Base-by-base conservation (phyloP, 2,329 filamentous ascomycete species). In the Alternaria brassicicola region DNA sequence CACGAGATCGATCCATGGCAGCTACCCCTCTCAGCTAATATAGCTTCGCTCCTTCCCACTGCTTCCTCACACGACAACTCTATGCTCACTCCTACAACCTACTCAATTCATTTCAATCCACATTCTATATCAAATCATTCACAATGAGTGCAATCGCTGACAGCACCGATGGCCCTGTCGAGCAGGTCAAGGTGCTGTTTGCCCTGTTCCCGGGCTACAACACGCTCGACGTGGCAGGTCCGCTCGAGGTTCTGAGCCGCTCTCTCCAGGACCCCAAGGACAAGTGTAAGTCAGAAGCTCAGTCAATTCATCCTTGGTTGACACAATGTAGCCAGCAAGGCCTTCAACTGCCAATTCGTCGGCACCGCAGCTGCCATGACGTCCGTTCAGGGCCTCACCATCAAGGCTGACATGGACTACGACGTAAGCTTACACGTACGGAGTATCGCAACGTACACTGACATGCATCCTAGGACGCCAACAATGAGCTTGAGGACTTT, bases 341-440 rank as follows among this genome's bases (percentile, higher is more conserved):
- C 82, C 56, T 84, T 85, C 75, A 81, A 85, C 68, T 77, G 81
- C 75, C 83, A 83, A 55, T 80, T 84, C 59, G 81, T 80, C 47
- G 82, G 81, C 55, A 71, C 78, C 10, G 68, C 75, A 35, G 78
- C 82, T 55, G 73, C 80, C 63, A 80, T 83, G 70, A 79, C 79
- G 57, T 84, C 84, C 42, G 77, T 77, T 54, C 84, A 92, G 77
- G 90, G 90, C 66, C 84, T 89, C 72, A 83, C 87, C 68, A 81
- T 95, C 77, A 86, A 86, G 70, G 87, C 90, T 62, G 89, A 95
- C 78, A 88, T 93, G 77, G 84, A 87, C 75, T 92, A 86, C 83
- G 89, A 90, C 73, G 55, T 57, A 48, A 25, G 55, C 30, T 3
- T 15, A 12, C 35, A 25, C 5, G 4, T 43, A 15, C 23, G 15